Evolutionary conservation across 2,329 filamentous ascomycete species (phyloP), one percentile per base, ranked within the genome.

Genomic region (Akanthomyces uredinophilus): DNA sequence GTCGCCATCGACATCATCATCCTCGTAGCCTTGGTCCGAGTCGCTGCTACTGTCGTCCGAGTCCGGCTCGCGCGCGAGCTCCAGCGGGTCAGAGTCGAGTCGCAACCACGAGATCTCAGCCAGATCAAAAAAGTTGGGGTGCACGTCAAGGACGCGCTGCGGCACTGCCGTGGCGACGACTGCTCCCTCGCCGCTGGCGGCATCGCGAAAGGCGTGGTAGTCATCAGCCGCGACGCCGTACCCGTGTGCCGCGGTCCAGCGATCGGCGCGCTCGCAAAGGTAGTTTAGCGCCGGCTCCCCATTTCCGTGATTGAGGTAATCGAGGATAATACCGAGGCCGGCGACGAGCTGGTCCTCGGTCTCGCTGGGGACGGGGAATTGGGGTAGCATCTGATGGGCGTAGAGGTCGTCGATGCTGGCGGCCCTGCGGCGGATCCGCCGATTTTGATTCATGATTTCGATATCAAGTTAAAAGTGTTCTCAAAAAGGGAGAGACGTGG

Each of bases 221-320:
- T 44, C 10, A 10, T 13, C 37, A 39, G 37, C 37, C 27, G 27
- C 27, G 27, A 6, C 6, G 27, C 27, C 27, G 27, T 29, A 10
- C 8, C 7, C 7, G 11, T 13, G 8, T 37, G 32, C 32, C 32
- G 11, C 8, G 11, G 32, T 37, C 61, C 64, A 67, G 52, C 14
- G 10, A 3, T 32, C 20, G 32, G 65, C 61, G 20, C 4, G 37
- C 35, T 11, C 16, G 5, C 37, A 24, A 18, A 64, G 16, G 11
- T 14, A 29, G 1, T n/a, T 4, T 20, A 67, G 56, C 14, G 65
- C 32, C 2, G 50, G 20, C 43, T 51, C 51, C 37, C 56, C 46
- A 59, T 63, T 66, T 64, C 66, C 66, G 41, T 52, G 43, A 66
- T 70, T 72, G 66, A 72, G 66, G 63, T 70, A 72, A 57, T 65